Evolutionary conservation across 495 filamentous ascomycete species (phyloP), one percentile per base, ranked within the genome.

Genomic region (Hypoxylon trugodes): DNA sequence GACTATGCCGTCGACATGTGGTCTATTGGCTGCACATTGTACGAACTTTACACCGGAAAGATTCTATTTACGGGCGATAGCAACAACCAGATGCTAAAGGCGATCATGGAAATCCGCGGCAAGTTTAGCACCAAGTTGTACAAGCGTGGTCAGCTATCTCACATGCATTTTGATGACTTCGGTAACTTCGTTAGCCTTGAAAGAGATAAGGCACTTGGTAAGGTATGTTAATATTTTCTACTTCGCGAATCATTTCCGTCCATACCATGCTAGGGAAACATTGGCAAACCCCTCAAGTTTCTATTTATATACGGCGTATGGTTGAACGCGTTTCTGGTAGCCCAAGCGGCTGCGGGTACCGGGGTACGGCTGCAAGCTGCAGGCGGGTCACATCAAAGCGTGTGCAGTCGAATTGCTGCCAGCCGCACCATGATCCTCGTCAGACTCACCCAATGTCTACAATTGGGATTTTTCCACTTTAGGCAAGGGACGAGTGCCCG

Each of bases 11-110:
- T 98, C 70, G 95, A 98, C 73, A 88, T 97, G 75, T 98, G 95
- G 95, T 93, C 93, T 9, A 90, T 97, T 65, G 95, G 95, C 12
- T 98, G 96, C 76, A 98, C 95, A 18, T 79, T 98, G 21, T 98
- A 94, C 75, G 95, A 98, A 75, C 81, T 98, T 24, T 97, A 93
- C 80, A 97, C 96, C 0, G 94, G 96, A 57, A 96, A 97, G 75
- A 97, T 98, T 58, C 82, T 98, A 36, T 98, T 98, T 77, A 91
- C 89, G 1, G 95, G 96, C 40, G 87, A 90, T 52, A 93, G 90
- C 78, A 98, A 98, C 80, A 98, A 98, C 71, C 92, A 96, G 73
- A 98, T 98, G 95, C 84, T 98, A 10, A 88, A 89, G 52, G 88
- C 90, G 10, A 95, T 98, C 67, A 95, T 96, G 88, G 96, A 98